These are phyloP conservation scores for Prunus salicina DNA, from an alignment of 306 rosid genomes.

Conservation along the genomic window DNA sequence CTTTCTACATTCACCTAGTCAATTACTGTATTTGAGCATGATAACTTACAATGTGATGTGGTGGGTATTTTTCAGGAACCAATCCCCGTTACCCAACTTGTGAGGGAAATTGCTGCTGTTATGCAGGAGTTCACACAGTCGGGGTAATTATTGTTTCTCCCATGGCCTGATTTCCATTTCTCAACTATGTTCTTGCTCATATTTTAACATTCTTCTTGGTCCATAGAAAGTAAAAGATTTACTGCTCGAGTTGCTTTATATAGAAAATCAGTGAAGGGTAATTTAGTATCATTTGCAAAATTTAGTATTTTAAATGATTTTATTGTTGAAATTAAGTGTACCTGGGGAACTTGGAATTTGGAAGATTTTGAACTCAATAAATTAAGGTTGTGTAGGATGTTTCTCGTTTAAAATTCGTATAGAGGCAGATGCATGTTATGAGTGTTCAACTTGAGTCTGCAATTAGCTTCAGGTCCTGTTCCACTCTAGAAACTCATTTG, in stretches of 20 bases:
- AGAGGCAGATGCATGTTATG: neutral
- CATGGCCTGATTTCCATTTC: neutral
- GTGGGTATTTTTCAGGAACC: slow-evolving; percentile 49
- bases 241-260: neutral
- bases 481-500: neutral
- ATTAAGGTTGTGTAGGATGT: too few species aligned
- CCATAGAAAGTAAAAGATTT: neutral
- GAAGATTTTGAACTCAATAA: neutral
- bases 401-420: neutral
- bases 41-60: neutral
- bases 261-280: neutral
- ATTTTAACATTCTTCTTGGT: neutral
- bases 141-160: slow-evolving; percentile 39
- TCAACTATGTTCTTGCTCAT: neutral
- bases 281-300: neutral
- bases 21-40: neutral
- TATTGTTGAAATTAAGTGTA: neutral
- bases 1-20: neutral
- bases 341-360: neutral
- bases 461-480: neutral
- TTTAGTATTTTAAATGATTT: neutral
- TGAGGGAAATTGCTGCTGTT: slow-evolving; percentile 83
- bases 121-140: slow-evolving; percentile 91
- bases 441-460: neutral
- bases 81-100: slow-evolving; percentile 81